These are phyloP conservation scores for Globisporangium megalacanthum DNA, from an alignment of 352 stramenopile species.

Conservation along the genomic window DNA sequence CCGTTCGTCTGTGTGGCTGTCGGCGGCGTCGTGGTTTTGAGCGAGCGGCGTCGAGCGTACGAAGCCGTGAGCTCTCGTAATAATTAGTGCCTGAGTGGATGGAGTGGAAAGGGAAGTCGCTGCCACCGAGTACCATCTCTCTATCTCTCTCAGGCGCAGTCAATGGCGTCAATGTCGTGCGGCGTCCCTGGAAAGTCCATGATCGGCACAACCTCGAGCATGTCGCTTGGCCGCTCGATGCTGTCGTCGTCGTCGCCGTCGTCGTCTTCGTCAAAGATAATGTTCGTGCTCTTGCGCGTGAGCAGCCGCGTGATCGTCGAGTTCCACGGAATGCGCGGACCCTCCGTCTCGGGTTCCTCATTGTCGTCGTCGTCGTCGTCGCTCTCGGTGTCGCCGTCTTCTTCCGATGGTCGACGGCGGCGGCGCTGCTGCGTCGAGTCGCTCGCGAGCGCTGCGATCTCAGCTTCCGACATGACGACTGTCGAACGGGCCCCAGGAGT, in stretches of 20 bases:
- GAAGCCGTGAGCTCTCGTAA: slow-evolving; percentile 4
- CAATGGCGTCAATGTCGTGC: slow-evolving; percentile 33
- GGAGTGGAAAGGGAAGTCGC: too few relatives aligned
- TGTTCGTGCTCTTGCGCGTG: slow-evolving; percentile 43
- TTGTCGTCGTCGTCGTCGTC: slow-evolving; percentile 20
- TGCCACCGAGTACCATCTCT: too few relatives aligned
- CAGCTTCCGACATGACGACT: slow-evolving; percentile 11
- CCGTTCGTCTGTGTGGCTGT: too few relatives aligned
- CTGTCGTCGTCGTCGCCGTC: slow-evolving; percentile 32
- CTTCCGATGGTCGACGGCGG: slow-evolving; percentile 8
- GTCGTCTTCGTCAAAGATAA: slow-evolving; percentile 56
- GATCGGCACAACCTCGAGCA: slow-evolving; percentile 41
- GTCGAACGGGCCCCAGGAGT: slow-evolving; percentile 11
- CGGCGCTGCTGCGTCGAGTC: slow-evolving; percentile 1
- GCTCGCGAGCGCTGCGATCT: slow-evolving; percentile 9
- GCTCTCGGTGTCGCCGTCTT: slow-evolving; percentile 18
- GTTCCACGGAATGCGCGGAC: slow-evolving; percentile 36
- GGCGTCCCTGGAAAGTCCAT: slow-evolving; percentile 35
- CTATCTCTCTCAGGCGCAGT: slow-evolving; percentile 27
- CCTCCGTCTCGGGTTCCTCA: slow-evolving; percentile 30
- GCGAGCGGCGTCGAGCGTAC: not conserved
- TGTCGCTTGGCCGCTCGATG: too few relatives aligned
- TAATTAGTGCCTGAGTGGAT: slow-evolving; percentile 8
- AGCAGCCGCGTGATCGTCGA: slow-evolving; percentile 39
- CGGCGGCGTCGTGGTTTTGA: not conserved